phyloP scores from a whole-genome alignment of 1,284 basidiomycete species.

The Cryptococcus sp. region DNA sequence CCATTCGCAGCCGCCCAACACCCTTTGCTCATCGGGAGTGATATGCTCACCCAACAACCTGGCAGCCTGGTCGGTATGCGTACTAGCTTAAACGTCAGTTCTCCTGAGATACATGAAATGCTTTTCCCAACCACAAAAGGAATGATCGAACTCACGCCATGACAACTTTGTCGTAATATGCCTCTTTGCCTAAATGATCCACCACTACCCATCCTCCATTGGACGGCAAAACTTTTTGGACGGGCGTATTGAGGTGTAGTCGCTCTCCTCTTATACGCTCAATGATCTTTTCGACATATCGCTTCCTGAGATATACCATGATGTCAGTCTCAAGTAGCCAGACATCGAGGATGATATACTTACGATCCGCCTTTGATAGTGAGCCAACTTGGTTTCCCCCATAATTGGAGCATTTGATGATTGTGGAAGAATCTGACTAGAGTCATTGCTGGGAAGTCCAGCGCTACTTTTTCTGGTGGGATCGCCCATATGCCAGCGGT shows the following conservation, averaged over 20 bases:
- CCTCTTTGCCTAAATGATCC: slow-evolving; percentile 40
- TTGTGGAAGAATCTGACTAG: slow-evolving; percentile 77
- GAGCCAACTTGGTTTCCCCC: slow-evolving; percentile 73
- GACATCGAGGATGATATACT: slow-evolving; percentile 14
- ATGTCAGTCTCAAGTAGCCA: neutral
- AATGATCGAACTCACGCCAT: slow-evolving; percentile 68
- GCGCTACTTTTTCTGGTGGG: slow-evolving; percentile 68
- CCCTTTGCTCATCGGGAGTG: slow-evolving; percentile 61
- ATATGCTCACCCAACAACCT: slow-evolving; percentile 61
- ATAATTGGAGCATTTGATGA: slow-evolving; percentile 74
- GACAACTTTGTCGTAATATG: slow-evolving; percentile 71
- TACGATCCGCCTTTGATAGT: slow-evolving; percentile 74
- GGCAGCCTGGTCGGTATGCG: slow-evolving; percentile 67
- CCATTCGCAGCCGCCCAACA: slow-evolving; percentile 67
- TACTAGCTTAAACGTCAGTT: slow-evolving; percentile 16
- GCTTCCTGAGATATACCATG: slow-evolving; percentile 57
- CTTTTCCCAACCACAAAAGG: no score
- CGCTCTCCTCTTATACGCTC: slow-evolving; percentile 59
- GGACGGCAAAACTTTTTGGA: slow-evolving; percentile 49
- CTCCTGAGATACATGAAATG: no score
- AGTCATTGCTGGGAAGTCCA: slow-evolving; percentile 72
- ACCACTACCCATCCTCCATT: slow-evolving; percentile 37
- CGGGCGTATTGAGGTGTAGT: slow-evolving; percentile 64
- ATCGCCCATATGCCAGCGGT: slow-evolving; percentile 80
- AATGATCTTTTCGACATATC: slow-evolving; percentile 69